phyloP scores from a whole-genome alignment of 176 grass and related monocot genomes.

The Cenchrus fungigraminus region DNA sequence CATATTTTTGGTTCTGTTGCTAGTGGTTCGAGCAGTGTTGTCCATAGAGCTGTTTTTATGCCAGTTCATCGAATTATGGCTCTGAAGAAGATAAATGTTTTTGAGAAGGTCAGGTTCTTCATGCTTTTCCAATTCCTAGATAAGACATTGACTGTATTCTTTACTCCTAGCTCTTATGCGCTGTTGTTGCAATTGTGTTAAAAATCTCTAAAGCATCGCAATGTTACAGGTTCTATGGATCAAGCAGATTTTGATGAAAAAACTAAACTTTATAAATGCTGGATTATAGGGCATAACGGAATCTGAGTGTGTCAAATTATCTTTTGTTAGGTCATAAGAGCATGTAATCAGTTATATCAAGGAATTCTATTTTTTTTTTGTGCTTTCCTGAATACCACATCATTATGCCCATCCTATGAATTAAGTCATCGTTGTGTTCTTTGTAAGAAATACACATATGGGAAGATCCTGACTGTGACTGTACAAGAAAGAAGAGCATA shows the following conservation, averaged over 20 bases:
- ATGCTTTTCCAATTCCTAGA: background rate
- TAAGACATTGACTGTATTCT: background rate
- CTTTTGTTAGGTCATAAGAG: background rate
- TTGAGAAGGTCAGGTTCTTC: slow-evolving; percentile 70
- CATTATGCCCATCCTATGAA: background rate
- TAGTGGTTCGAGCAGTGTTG: slow-evolving; percentile 82
- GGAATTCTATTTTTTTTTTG: background rate
- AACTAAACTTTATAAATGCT: background rate
- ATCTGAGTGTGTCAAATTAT: background rate
- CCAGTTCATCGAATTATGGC: slow-evolving; percentile 75
- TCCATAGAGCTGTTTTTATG: slow-evolving; percentile 75
- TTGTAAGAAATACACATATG: background rate
- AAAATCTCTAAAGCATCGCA: background rate
- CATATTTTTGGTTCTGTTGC: slow-evolving; percentile 88
- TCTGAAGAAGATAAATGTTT: slow-evolving; percentile 91
- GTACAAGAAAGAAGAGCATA: background rate
- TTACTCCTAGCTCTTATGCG: background rate
- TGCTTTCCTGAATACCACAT: background rate
- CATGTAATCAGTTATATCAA: background rate
- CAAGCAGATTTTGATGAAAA: background rate
- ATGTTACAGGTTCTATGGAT: background rate
- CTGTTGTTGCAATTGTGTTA: background rate
- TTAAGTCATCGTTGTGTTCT: background rate
- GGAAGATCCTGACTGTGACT: background rate
- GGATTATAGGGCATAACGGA: background rate